Evolutionary conservation across 225 moss, liverwort and hornwort species (phyloP).

Genomic region (Takakia lepidozioides): DNA sequence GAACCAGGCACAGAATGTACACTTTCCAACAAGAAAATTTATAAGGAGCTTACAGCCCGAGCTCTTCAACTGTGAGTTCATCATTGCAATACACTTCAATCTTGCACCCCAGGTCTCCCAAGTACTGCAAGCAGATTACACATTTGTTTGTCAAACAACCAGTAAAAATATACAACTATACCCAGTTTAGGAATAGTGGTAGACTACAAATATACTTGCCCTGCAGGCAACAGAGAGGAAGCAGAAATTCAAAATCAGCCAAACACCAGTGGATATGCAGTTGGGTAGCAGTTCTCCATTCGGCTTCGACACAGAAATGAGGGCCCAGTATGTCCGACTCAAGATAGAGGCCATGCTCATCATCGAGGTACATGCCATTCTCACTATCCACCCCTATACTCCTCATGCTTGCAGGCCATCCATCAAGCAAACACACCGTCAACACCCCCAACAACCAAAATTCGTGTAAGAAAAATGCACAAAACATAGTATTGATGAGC

Average conservation of each 20-base stretch:
- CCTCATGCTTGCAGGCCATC: not conserved
- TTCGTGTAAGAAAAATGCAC: too few relatives aligned
- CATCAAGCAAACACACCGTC: not conserved
- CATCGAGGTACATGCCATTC: conserved; percentile 87
- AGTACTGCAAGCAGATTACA: conserved; percentile 39
- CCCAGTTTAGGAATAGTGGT: too few relatives aligned
- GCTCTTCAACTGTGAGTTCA: conserved; percentile 72
- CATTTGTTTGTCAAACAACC: not conserved
- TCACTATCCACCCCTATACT: conserved; percentile 20
- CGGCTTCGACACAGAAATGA: too few relatives aligned
- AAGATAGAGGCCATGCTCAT: conserved; percentile 98
- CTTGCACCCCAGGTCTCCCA: conserved; percentile 75
- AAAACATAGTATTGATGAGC: too few relatives aligned
- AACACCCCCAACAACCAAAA: conserved; percentile 7
- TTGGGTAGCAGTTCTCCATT: too few relatives aligned
- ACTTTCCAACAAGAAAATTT: not conserved
- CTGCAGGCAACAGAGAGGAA: too few relatives aligned
- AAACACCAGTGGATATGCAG: too few relatives aligned
- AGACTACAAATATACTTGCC: too few relatives aligned
- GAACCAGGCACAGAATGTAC: not conserved
- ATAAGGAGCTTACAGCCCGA: conserved; percentile 29
- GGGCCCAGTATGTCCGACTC: conserved; percentile 62
- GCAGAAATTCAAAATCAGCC: too few relatives aligned
- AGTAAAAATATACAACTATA: too few relatives aligned
- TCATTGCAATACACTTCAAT: conserved; percentile 84